These are phyloP conservation scores for Westerdykella ornata DNA, from an alignment of 2,329 filamentous ascomycete species.

Conservation along the genomic window DNA sequence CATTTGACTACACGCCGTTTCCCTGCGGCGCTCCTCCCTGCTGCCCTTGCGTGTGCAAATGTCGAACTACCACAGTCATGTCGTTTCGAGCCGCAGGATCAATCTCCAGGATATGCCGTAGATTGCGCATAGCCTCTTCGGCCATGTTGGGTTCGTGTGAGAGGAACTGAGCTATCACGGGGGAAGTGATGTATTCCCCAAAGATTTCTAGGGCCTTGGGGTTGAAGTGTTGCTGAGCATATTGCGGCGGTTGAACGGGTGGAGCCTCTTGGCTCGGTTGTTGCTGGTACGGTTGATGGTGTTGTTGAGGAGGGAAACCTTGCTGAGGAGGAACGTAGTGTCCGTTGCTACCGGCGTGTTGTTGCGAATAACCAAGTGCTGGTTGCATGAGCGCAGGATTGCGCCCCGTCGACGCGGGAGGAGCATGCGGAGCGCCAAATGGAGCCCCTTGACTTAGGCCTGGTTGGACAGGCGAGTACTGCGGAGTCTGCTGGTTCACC, in stretches of 20 bases:
- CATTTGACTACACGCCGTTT: too few species aligned
- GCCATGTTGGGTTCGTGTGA: slow-evolving; percentile 29
- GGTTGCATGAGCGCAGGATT: background rate
- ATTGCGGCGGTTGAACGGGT: slow-evolving; percentile 2
- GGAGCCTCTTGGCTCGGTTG: slow-evolving; percentile 3
- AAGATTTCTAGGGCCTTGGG: slow-evolving; percentile 38
- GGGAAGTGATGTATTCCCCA: slow-evolving; percentile 38
- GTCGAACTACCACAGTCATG: slow-evolving; percentile 13
- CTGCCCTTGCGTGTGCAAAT: too few species aligned
- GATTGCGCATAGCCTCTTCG: slow-evolving; percentile 61
- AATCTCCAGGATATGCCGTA: slow-evolving; percentile 60
- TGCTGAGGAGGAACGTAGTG: slow-evolving; percentile 6
- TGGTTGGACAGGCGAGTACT: slow-evolving; percentile 28
- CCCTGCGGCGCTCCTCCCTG: too few species aligned
- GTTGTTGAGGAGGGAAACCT: slow-evolving; percentile 6
- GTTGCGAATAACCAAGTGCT: background rate
- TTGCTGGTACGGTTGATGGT: slow-evolving; percentile 4
- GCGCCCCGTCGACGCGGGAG: slow-evolving; percentile 11
- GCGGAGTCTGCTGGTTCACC: slow-evolving; percentile 30
- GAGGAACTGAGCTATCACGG: slow-evolving; percentile 40
- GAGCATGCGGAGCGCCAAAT: background rate
- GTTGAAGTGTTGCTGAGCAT: slow-evolving; percentile 25
- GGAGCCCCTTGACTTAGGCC: slow-evolving; percentile 15
- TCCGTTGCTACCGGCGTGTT: slow-evolving; percentile 5
- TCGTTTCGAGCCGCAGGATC: slow-evolving; percentile 61